phyloP scores from a whole-genome alignment of 257 asterid species.

The Plantago elongata region DNA sequence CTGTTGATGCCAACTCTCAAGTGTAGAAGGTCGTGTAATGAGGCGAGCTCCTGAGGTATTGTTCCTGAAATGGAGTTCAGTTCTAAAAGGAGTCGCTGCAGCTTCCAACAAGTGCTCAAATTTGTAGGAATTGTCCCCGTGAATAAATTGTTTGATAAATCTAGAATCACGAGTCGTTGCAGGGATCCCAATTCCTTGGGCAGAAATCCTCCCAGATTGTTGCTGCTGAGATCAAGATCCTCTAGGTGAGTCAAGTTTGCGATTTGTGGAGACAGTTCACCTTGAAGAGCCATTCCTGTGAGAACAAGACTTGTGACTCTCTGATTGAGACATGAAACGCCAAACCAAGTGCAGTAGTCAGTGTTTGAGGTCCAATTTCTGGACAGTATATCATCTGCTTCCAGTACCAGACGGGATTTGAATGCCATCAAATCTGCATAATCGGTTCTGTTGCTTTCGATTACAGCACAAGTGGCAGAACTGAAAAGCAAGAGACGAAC shows the following conservation, averaged over 20 bases:
- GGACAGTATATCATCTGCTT: conserved; percentile 21
- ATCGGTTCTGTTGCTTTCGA: conserved; percentile 19
- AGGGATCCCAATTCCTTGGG: conserved; percentile 34
- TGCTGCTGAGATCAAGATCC: conserved; percentile 32
- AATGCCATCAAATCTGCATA: conserved; percentile 35
- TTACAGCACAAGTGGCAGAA: neutral
- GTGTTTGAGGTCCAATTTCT: conserved; percentile 34
- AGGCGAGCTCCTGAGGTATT: conserved; percentile 35
- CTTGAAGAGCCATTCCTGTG: conserved; percentile 28
- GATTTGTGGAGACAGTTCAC: conserved; percentile 17
- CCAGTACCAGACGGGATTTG: conserved; percentile 25
- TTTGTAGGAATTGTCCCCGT: conserved; percentile 33
- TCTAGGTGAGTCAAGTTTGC: conserved; percentile 29
- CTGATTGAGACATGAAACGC: conserved; percentile 29
- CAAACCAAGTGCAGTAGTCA: conserved; percentile 36
- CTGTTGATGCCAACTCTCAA: conserved; percentile 30
- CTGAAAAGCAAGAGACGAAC: conserved; percentile 13
- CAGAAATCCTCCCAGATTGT: conserved; percentile 25
- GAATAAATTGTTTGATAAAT: conserved; percentile 28
- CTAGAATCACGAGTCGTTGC: conserved; percentile 25
- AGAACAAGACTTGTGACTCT: conserved; percentile 30
- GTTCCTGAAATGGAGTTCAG: conserved; percentile 18
- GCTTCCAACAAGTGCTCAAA: conserved; percentile 26
- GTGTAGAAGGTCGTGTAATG: conserved; percentile 18
- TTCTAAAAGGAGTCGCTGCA: conserved; percentile 25